phyloP scores from a whole-genome alignment of 2,329 filamentous ascomycete genomes.

The Alternaria alternata region DNA sequence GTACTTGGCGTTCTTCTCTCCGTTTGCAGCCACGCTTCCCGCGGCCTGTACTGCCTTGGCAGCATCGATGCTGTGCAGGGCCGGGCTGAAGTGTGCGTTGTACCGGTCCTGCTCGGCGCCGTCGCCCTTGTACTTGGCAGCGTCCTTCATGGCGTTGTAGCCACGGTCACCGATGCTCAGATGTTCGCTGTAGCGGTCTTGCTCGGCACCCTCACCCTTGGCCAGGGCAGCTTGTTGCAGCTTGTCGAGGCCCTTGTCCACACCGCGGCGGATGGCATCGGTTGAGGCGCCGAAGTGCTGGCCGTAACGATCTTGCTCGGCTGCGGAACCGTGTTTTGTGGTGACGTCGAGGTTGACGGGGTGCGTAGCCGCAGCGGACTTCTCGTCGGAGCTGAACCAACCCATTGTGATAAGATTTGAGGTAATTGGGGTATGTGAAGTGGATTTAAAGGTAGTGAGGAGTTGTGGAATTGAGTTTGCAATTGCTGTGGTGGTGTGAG shows the following conservation, averaged over 20 bases:
- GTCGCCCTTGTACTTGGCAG: conserved; percentile 30
- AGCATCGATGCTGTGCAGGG: conserved; percentile 29
- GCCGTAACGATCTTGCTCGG: conserved; percentile 45
- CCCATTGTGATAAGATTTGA: conserved; percentile 30
- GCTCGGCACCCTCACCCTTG: conserved; percentile 31
- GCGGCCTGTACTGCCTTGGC: conserved; percentile 38
- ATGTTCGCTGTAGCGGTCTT: conserved; percentile 36
- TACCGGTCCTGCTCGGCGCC: conserved; percentile 47
- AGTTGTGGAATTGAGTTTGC: background rate
- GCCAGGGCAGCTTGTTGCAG: conserved; percentile 25
- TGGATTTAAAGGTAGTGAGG: background rate
- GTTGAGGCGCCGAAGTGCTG: conserved; percentile 37
- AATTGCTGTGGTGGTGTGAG: conserved; percentile 4
- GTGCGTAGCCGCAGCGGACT: conserved; percentile 25
- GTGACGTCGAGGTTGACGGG: conserved; percentile 36
- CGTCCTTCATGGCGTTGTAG: conserved; percentile 22
- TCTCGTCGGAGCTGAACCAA: conserved; percentile 36
- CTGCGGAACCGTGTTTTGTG: conserved; percentile 37
- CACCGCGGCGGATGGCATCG: conserved; percentile 28
- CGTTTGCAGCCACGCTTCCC: conserved; percentile 32
- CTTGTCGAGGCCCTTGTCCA: conserved; percentile 30
- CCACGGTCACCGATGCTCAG: conserved; percentile 25
- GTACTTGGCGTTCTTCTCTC: conserved; percentile 35
- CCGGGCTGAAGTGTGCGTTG: conserved; percentile 37
- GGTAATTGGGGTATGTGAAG: background rate